phyloP scores from a whole-genome alignment of 1,139 yeast species.

The Wickerhamomyces sp. region DNA sequence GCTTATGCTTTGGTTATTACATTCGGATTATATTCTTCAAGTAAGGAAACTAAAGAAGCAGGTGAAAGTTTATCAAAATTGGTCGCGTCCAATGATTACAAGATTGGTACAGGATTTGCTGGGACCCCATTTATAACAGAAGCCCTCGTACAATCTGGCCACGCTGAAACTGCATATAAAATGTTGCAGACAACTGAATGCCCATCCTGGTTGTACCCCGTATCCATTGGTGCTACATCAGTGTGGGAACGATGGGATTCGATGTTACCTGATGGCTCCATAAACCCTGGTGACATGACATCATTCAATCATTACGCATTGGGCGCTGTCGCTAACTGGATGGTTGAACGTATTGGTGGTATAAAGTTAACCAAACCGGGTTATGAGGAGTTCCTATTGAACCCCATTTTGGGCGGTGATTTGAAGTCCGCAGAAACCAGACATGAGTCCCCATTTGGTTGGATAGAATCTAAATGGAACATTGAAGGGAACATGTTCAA shows the following conservation, averaged over 20 bases:
- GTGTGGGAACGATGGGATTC: conserved; percentile 18
- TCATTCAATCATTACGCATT: conserved; percentile 18
- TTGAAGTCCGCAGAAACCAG: conserved; percentile 8
- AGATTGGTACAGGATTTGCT: conserved; percentile 16
- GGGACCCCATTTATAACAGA: conserved; percentile 17
- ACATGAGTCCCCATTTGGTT: conserved; percentile 13
- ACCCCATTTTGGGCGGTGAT: conserved; percentile 14
- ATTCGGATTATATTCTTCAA: conserved; percentile 7
- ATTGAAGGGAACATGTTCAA: conserved; percentile 3
- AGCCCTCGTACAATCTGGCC: conserved; percentile 9
- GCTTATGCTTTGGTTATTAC: conserved; percentile 11
- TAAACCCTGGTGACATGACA: conserved; percentile 18
- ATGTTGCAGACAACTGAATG: conserved; percentile 10
- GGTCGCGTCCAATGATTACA: conserved; percentile 7
- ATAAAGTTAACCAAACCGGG: conserved; percentile 6
- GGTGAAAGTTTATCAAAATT: conserved; percentile 9
- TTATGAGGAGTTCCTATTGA: conserved; percentile 7
- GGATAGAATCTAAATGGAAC: conserved; percentile 13
- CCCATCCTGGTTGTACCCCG: conserved; percentile 18
- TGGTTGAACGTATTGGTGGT: conserved; percentile 16
- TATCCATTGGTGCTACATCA: conserved; percentile 16
- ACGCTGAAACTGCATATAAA: conserved; percentile 10
- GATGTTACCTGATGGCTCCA: conserved; percentile 15
- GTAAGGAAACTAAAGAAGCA: conserved; percentile 5
- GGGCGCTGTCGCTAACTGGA: conserved; percentile 17